Conservation (phyloP, 176 grass and related monocot genomes). For the Avena eriantha region DNA sequence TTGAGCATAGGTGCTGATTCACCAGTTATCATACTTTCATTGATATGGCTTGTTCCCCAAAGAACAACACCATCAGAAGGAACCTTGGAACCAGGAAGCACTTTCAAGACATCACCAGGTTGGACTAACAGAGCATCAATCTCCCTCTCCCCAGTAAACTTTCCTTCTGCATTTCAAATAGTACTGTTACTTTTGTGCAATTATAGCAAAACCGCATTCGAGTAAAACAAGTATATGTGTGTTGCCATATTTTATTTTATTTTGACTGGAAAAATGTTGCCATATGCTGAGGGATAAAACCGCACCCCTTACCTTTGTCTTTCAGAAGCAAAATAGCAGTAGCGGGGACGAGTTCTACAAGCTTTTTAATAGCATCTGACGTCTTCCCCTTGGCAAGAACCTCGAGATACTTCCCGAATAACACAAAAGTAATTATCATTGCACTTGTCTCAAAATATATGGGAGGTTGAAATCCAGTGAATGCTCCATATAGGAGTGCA, state of each 20-base stretch:
- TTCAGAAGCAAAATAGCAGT: conserved; percentile 93
- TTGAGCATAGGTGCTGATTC: conserved; percentile 84
- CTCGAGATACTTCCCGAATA: conserved; percentile 98
- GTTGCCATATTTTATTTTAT: background rate
- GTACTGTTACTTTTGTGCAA: conserved; percentile 29
- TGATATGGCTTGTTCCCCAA: conserved; percentile 91
- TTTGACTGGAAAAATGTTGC: too few species aligned
- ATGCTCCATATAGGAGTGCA: conserved; percentile 75
- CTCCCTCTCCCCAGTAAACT: conserved; percentile 71
- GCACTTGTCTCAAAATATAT: conserved; percentile 99
- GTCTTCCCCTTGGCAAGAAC: conserved; percentile 96
- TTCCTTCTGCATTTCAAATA: conserved; percentile 67
- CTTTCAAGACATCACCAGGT: conserved; percentile 93
- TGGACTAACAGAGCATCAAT: conserved; percentile 94
- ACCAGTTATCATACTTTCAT: conserved; percentile 99
- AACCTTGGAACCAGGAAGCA: conserved; percentile 93
- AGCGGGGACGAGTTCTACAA: conserved; percentile 92
- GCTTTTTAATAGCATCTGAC: conserved; percentile 96
- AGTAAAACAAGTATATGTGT: background rate
- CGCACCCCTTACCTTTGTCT: conserved; percentile 67
- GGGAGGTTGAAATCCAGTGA: conserved; percentile 71
- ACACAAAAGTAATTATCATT: conserved; percentile 99
- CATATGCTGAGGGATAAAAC: conserved; percentile 10
- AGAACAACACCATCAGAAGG: conserved; percentile 84
- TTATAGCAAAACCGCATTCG: conserved; percentile 12